Base-by-base conservation (phyloP, 495 filamentous ascomycete species). In the Penicillium ucsense region DNA sequence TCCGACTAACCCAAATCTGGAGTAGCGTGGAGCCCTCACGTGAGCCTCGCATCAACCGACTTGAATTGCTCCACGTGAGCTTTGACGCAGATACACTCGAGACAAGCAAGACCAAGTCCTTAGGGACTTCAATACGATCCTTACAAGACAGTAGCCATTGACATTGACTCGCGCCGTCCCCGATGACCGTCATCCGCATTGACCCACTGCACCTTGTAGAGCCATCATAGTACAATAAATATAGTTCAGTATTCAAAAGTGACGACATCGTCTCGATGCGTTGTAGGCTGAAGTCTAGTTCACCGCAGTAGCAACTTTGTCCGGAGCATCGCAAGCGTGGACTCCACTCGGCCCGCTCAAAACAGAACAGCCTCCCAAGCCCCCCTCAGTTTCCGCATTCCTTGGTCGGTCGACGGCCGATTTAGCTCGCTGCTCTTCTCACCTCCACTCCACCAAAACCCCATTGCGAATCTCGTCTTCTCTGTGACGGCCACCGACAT, bases 311-410 rank as follows among this genome's bases (percentile, higher is more conserved):
- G 20, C 20, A 20, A 20, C 20, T 20, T 20, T 20, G 20, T 48
- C 35, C 35, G 46, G 31, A 48, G 46, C 37, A 47, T 36, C 33
- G 8, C 33, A 41, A 35, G 47, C 54, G 54, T 49, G 42, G 56
- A 52, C 59, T 62, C 59, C 59, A 62, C 59, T 54, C 45, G 56
- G 48, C 52, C 55, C 54, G 52, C 59, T 56, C 46, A 50, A 62
- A 58, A 58, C 52, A 54, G 20, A 20, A 20, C 20, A 20, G 20
- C 20, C 42, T 45, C 45, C 47, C 47, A 53, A 39, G 45, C 50
- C 55, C 58, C 59, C 20, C 20, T 20, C 59, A 59, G 53, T 59
- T 54, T 36, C 56, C 51, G 51, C 50, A 56, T 61, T 56, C 52
- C 58, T 49, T 55, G 41, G 47, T 53, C 47, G 50, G 45, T 57